These are phyloP conservation scores for Jaltomata sinuosa DNA, from an alignment of 257 asterid genomes.

Conservation along the genomic window DNA sequence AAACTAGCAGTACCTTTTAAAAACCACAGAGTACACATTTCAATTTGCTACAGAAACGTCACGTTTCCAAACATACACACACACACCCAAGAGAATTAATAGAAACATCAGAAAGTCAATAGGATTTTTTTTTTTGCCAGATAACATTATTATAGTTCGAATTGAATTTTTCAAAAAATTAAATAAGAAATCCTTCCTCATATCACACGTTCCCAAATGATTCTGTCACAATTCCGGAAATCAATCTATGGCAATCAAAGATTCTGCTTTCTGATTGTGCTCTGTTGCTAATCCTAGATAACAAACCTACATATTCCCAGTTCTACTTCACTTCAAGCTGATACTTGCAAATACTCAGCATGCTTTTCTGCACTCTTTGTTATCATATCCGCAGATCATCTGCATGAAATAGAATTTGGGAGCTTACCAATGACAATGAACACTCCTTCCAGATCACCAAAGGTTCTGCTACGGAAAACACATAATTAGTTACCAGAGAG, in stretches of 20 bases:
- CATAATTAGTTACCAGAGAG: background rate
- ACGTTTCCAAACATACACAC: background rate
- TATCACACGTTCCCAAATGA: background rate
- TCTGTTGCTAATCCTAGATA: background rate
- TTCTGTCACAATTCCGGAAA: background rate
- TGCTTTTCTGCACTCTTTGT: background rate
- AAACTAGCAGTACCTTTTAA: background rate
- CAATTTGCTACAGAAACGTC: background rate
- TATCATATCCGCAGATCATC: background rate
- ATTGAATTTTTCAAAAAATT: background rate
- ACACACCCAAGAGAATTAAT: background rate
- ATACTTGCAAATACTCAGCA: background rate
- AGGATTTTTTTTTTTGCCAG: too few relatives aligned
- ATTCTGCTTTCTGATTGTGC: background rate
- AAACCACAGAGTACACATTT: background rate
- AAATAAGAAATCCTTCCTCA: background rate
- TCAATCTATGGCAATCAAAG: background rate
- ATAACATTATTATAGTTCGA: background rate
- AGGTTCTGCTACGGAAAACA: background rate
- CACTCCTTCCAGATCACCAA: background rate
- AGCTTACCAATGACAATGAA: background rate
- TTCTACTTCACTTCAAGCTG: background rate
- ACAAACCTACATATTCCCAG: background rate
- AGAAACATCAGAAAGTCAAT: background rate
- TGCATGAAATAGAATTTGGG: background rate